Conservation (phyloP, 345 rosid genomes). For the Salix caprea region DNA sequence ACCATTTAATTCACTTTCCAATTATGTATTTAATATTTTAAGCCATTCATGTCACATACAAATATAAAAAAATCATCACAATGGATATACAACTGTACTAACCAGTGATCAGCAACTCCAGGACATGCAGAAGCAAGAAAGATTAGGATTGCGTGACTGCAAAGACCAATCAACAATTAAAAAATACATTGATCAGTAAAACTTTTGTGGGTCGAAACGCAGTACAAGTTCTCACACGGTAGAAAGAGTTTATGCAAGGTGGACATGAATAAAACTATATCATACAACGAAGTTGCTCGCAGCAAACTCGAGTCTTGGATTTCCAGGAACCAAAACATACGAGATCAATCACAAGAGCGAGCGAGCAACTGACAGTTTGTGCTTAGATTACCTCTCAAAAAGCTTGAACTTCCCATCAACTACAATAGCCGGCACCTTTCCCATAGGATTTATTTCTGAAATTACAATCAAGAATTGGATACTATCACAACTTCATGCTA, state of each 20-base stretch:
- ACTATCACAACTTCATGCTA: background rate
- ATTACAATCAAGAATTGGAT: constrained; percentile 1
- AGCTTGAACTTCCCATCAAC: constrained; percentile 77
- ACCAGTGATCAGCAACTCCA: constrained; percentile 85
- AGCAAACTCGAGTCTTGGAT: background rate
- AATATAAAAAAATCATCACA: background rate
- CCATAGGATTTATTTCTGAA: constrained; percentile 69
- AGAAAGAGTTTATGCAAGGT: no score
- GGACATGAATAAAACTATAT: background rate
- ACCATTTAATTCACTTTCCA: no score
- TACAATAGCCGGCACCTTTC: constrained; percentile 57
- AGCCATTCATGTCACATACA: background rate
- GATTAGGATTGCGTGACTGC: constrained; percentile 81
- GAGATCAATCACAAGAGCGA: background rate
- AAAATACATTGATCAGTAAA: background rate
- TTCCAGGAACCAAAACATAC: background rate
- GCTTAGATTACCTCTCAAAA: constrained; percentile 62
- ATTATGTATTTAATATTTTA: background rate
- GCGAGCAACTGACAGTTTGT: background rate
- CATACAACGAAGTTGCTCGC: background rate
- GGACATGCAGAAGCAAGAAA: constrained; percentile 76
- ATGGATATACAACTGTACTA: constrained; percentile 15
- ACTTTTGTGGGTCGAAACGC: background rate
- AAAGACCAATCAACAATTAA: constrained; percentile 1
- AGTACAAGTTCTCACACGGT: background rate